These are phyloP conservation scores for Lupinus albus DNA, from an alignment of 306 rosid genomes.

Conservation along the genomic window DNA sequence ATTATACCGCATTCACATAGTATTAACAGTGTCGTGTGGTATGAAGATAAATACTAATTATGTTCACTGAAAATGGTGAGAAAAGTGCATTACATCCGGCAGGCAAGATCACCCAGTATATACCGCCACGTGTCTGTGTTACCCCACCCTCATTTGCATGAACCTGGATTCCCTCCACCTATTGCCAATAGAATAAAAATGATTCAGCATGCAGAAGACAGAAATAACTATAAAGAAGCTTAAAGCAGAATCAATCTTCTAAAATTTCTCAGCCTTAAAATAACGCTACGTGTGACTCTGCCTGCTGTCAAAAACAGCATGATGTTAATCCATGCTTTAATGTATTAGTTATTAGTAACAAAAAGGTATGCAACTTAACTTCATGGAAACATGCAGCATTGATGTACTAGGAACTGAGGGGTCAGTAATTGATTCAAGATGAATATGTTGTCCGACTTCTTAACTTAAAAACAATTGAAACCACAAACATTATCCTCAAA, in stretches of 20 bases:
- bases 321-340: slow-evolving; percentile 11
- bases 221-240: slow-evolving; percentile 30
- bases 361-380: not conserved
- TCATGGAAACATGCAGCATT: slow-evolving; percentile 24
- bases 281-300: not conserved
- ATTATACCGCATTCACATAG: slow-evolving; percentile 7
- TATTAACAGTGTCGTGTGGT: not conserved
- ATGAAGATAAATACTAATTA: not conserved
- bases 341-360: slow-evolving; percentile 11
- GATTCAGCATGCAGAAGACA: slow-evolving; percentile 33
- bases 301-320: slow-evolving; percentile 23
- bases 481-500: not conserved
- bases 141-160: slow-evolving; percentile 88
- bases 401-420: slow-evolving; percentile 17
- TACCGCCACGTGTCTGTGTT: slow-evolving; percentile 92
- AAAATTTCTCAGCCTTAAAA: slow-evolving; percentile 13
- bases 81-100: slow-evolving; percentile 83
- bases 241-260: slow-evolving; percentile 24
- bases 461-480: not conserved
- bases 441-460: not conserved
- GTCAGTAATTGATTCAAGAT: not conserved
- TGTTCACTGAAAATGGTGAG: slow-evolving; percentile 26
- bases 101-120: slow-evolving; percentile 91
- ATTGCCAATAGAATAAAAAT: slow-evolving; percentile 41
- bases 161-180: slow-evolving; percentile 95